Base-by-base conservation (phyloP, 805 yeast species). In the Metahyphopichia silvanorum region DNA sequence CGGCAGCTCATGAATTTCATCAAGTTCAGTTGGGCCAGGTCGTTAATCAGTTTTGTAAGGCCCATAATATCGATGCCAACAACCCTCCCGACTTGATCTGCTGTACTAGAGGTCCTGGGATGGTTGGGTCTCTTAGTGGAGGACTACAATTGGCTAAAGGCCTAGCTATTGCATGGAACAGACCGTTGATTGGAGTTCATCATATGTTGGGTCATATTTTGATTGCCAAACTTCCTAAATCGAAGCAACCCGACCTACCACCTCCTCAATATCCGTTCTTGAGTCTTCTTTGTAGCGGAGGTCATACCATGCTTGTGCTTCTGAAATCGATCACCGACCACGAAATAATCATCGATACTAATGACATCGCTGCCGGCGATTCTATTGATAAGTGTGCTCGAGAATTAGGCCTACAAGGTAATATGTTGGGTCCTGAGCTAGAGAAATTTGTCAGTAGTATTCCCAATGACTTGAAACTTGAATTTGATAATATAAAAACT, bases 21-120 rank as follows among this genome's bases (percentile, higher is more conserved):
- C 84, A 86, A 39, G 34, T 53, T 16, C 54, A 62, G 8, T 55
- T 91, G 3, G 82, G 85, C 0, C 44, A 51, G 0, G 51, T 82
- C 21, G 77, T 83, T 0, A 35, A 54, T 11, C 53, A 63, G 5
- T 57, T 82, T 4, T 59, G 82, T 11, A 21, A 17, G 0, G 59
- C 47, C 29, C 57, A 66, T 46, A 55, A 47, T 6, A 38, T 74
- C 42, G 33, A 40, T 2, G 29, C 53, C 2, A 7, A 15, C 0
- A 46, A 43, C 17, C 64, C 66, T 1, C 86, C 88, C 0, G 95
- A 86, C 51, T 52, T 93, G 28, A 73, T 93, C 1, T 84, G 95
- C 55, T 95, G 82, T 4, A 93, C 98, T 0, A 64, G 95, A 43
- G 98, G 98, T 0, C 98, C 98, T 0, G 98, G 98, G 0, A 87